Evolutionary conservation across 345 rosid species (phyloP).

Genomic region (Acer saccharum): DNA sequence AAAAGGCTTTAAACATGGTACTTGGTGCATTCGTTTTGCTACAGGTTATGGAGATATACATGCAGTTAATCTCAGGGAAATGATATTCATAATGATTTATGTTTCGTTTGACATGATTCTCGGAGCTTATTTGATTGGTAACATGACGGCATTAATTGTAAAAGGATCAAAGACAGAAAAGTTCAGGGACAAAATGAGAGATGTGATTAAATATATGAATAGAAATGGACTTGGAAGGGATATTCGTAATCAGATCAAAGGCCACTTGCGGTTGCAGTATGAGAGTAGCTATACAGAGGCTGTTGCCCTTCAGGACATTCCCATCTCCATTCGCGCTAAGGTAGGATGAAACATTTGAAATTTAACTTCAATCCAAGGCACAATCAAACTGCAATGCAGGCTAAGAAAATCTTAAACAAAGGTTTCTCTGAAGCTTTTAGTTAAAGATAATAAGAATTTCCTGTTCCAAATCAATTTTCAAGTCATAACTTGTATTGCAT

Average conservation of each 20-base stretch:
- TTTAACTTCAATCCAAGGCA: neutral
- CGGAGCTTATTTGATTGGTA: slow-evolving; percentile 94
- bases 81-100: slow-evolving; percentile 90
- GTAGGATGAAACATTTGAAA: slow-evolving; percentile 26
- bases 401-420: neutral
- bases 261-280: slow-evolving; percentile 78
- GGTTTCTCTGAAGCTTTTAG: neutral
- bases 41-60: slow-evolving; percentile 98
- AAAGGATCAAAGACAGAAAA: slow-evolving; percentile 97
- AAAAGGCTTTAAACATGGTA: neutral
- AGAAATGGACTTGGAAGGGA: slow-evolving; percentile 75
- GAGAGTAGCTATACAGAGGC: slow-evolving; percentile 86
- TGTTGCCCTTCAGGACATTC: slow-evolving; percentile 79
- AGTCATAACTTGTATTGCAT: neutral
- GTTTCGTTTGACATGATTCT: slow-evolving; percentile 97
- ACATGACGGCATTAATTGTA: slow-evolving; percentile 95
- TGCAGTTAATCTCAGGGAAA: slow-evolving; percentile 94
- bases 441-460: neutral
- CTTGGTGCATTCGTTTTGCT: slow-evolving; percentile 3
- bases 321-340: slow-evolving; percentile 91
- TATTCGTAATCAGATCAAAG: slow-evolving; percentile 70
- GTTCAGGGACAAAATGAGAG: slow-evolving; percentile 94
- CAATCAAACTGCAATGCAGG: too few relatives aligned
- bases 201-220: slow-evolving; percentile 82
- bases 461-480: neutral